These are phyloP conservation scores for Termitomyces sp. DNA, from an alignment of 768 basidiomycete species.

Conservation along the genomic window DNA sequence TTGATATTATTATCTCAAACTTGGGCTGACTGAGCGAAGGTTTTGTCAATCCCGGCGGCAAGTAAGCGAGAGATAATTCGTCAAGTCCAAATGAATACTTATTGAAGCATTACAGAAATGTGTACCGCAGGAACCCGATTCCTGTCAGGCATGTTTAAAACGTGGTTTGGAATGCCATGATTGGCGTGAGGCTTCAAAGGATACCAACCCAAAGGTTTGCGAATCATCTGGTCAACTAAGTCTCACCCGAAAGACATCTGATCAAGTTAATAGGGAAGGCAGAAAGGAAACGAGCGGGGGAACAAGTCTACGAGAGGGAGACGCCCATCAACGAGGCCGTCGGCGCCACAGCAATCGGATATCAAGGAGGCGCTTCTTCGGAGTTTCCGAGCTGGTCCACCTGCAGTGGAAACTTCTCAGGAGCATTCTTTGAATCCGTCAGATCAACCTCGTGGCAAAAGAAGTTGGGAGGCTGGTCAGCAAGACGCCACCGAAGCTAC, in stretches of 20 bases:
- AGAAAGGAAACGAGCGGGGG: background rate
- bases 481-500: background rate
- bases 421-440: background rate
- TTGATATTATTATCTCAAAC: background rate
- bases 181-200: background rate
- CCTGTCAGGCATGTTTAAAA: constrained; percentile 1
- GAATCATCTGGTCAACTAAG: background rate
- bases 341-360: constrained; percentile 1
- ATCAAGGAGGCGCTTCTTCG: background rate
- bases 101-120: background rate
- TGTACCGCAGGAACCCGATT: background rate
- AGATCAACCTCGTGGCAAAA: background rate
- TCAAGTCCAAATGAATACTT: background rate
- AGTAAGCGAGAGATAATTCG: background rate
- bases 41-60: constrained; percentile 1
- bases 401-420: background rate
- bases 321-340: background rate
- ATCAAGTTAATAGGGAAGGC: background rate
- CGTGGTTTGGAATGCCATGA: background rate
- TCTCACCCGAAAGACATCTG: background rate
- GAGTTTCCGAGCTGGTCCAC: background rate
- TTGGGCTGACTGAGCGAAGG: background rate
- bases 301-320: background rate
- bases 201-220: background rate
- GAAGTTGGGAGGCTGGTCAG: background rate